Conservation (phyloP, 208 protist genomes). For the Crithidia expoeki region DNA sequence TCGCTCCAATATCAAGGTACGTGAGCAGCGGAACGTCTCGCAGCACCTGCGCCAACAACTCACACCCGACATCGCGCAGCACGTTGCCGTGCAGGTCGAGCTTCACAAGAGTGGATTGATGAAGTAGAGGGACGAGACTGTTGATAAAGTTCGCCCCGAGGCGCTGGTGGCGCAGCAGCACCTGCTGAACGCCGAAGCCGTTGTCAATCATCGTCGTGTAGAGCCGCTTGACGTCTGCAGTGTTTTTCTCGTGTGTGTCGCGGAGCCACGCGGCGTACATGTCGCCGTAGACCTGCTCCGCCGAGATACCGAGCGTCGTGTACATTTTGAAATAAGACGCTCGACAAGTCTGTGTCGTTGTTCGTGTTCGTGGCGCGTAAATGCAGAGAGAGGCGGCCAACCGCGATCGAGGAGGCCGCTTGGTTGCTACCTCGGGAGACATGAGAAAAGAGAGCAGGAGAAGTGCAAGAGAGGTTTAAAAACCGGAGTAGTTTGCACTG, state of each 20-base stretch:
- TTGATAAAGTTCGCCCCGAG: conserved; percentile 79
- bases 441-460: too few relatives aligned
- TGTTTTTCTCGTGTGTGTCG: conserved; percentile 89
- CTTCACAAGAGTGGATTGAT: conserved; percentile 64
- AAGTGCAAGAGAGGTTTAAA: too few relatives aligned
- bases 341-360: neutral
- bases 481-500: too few relatives aligned
- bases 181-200: conserved; percentile 64
- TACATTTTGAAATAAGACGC: conserved; percentile 41
- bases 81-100: conserved; percentile 87
- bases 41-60: conserved; percentile 76
- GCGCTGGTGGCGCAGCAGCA: conserved; percentile 71
- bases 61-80: conserved; percentile 83
- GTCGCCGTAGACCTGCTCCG: conserved; percentile 87
- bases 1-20: conserved; percentile 85
- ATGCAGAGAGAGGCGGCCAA: too few relatives aligned
- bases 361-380: too few relatives aligned
- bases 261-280: conserved; percentile 86
- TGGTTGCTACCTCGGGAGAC: too few relatives aligned
- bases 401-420: too few relatives aligned
- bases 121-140: conserved; percentile 69
- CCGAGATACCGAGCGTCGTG: conserved; percentile 63
- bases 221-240: conserved; percentile 62
- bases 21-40: conserved; percentile 67
- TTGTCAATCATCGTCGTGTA: conserved; percentile 83